These are phyloP conservation scores for Lecanicillium sp. DNA, from an alignment of 2,329 filamentous ascomycete species.

Conservation along the genomic window DNA sequence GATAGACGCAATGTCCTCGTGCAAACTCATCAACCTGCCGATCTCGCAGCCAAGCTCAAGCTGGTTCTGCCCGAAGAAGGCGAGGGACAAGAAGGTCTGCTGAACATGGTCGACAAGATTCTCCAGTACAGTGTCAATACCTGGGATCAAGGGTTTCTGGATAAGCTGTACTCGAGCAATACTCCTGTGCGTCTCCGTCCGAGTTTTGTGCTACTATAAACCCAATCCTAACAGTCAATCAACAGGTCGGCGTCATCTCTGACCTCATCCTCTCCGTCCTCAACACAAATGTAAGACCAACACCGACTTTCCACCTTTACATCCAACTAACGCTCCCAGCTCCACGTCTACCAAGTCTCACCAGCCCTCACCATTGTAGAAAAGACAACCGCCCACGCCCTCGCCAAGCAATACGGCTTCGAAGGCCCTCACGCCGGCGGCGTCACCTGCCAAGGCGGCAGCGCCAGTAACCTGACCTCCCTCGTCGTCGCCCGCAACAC, in stretches of 20 bases:
- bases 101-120: conserved; percentile 61
- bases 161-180: conserved; percentile 89
- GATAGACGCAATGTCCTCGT: conserved; percentile 50
- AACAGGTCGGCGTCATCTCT: conserved; percentile 69
- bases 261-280: conserved; percentile 78
- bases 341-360: conserved; percentile 91
- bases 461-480: conserved; percentile 74
- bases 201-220: not conserved
- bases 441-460: conserved; percentile 73
- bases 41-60: conserved; percentile 45
- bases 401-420: conserved; percentile 74
- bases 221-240: conserved; percentile 7
- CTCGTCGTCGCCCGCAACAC: conserved; percentile 83
- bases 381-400: conserved; percentile 64
- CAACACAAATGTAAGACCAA: conserved; percentile 72
- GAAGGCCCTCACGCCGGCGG: conserved; percentile 62
- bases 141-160: conserved; percentile 95
- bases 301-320: not conserved
- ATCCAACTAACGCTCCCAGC: conserved; percentile 26
- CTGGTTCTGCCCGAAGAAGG: conserved; percentile 52
- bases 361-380: conserved; percentile 83
- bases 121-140: conserved; percentile 89
- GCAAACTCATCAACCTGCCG: conserved; percentile 50
- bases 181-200: conserved; percentile 55
- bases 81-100: conserved; percentile 62